phyloP scores from a whole-genome alignment of 1,284 basidiomycete genomes.

The Tilletia indica region DNA sequence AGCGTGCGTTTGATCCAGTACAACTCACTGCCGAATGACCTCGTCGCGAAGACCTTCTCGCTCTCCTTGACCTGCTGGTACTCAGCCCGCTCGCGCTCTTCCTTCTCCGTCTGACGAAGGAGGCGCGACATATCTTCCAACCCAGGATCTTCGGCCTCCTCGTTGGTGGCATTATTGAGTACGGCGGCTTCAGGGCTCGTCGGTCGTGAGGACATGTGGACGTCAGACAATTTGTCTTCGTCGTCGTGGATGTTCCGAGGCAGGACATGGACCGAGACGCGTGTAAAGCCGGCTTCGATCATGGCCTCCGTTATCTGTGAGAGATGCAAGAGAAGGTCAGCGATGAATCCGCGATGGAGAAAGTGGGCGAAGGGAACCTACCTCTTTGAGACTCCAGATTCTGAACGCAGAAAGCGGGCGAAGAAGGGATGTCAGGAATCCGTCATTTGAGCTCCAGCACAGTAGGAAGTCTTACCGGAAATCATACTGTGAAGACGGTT shows the following conservation, averaged over 20 bases:
- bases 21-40: constrained; percentile 36
- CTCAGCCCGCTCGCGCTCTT: constrained; percentile 33
- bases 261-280: constrained; percentile 36
- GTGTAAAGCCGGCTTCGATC: constrained; percentile 41
- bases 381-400: constrained; percentile 39
- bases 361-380: constrained; percentile 17
- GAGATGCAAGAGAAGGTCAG: not conserved
- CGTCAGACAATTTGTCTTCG: not conserved
- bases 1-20: not conserved
- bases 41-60: constrained; percentile 40
- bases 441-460: not conserved
- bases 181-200: not conserved
- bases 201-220: not conserved
- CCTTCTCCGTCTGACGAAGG: constrained; percentile 33
- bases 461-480: constrained; percentile 37
- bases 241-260: constrained; percentile 31
- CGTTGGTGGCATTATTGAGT: constrained; percentile 1
- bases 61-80: constrained; percentile 29
- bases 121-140: constrained; percentile 28
- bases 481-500: no score
- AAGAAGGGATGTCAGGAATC: not conserved
- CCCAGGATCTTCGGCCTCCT: constrained; percentile 22
- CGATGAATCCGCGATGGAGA: not conserved
- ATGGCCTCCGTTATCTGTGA: constrained; percentile 38
- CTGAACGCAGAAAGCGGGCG: not conserved